Evolutionary conservation across 805 yeast genomes (phyloP).

Genomic region (Ogataea nakhonphanomensis): DNA sequence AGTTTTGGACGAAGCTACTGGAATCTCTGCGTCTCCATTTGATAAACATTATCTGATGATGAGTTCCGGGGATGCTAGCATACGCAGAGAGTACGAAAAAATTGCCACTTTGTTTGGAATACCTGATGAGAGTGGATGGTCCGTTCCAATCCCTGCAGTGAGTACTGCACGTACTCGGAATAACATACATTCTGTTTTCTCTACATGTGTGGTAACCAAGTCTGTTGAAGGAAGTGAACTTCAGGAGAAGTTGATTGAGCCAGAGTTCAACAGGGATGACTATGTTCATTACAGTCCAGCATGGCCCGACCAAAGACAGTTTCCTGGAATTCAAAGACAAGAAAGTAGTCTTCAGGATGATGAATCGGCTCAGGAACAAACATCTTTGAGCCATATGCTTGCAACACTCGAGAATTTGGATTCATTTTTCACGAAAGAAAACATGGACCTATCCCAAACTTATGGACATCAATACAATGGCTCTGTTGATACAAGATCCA

Average conservation of each 20-base stretch:
- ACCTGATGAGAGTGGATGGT: constrained; percentile 96
- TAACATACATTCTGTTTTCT: constrained; percentile 92
- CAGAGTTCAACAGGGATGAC: constrained; percentile 58
- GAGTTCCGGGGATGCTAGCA: constrained; percentile 79
- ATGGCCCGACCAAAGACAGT: constrained; percentile 29
- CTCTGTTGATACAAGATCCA: constrained; percentile 61
- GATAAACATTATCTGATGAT: constrained; percentile 90
- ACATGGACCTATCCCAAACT: constrained; percentile 24
- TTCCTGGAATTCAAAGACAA: constrained; percentile 16
- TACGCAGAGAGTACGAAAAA: constrained; percentile 76
- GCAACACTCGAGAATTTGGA: constrained; percentile 88
- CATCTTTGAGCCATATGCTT: constrained; percentile 84
- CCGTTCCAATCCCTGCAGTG: constrained; percentile 91
- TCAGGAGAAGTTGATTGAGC: constrained; percentile 20
- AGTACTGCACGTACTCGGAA: constrained; percentile 85
- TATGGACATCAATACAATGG: constrained; percentile 44
- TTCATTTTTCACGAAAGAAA: constrained; percentile 75
- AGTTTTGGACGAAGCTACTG: constrained; percentile 80
- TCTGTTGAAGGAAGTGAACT: constrained; percentile 40
- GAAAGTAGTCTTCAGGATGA: constrained; percentile 38
- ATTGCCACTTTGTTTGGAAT: constrained; percentile 91
- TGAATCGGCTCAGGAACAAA: constrained; percentile 53
- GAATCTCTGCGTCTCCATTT: constrained; percentile 84
- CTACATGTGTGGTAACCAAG: constrained; percentile 61
- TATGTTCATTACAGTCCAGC: constrained; percentile 36